Evolutionary conservation across 2,329 filamentous ascomycete genomes (phyloP), one percentile per base, ranked within the genome.

Genomic region (Colletotrichum limetticola): DNA sequence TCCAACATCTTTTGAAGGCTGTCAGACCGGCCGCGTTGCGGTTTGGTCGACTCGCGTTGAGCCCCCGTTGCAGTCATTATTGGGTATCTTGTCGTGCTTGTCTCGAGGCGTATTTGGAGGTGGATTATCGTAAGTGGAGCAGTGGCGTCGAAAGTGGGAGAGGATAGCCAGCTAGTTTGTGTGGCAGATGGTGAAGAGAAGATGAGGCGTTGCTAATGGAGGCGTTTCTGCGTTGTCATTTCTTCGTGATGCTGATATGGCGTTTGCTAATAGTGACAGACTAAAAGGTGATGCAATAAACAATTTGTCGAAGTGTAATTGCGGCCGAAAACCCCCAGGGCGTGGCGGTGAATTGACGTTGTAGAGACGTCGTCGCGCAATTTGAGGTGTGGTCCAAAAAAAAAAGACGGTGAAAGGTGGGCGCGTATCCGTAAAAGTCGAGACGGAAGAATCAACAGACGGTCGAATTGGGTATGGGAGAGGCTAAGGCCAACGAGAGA

Each of bases 1-100:
- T 91, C 88, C 61, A 91, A 83, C 89, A 91, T 91, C 72, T 83
- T 85, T 79, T 90, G 85, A 75, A 91, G 86, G 79, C 86, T 89
- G 61, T 71, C 67, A 70, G 71, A 70, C 56, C 67, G 70, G 22
- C 42, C 49, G 42, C 49, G 55, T 9, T 28, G 58, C 26, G 59
- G 64, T 32, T 66, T 46, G 16, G 42, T 57, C 57, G 64, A 53
- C 7, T 62, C 65, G 35, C 42, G 59, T 53, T 53, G 56, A 65
- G 56, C 42, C 30, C 64, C 57, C 19, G 60, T 64, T 12, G 67
- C 22, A 12, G 67, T 60, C 74, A 75, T 75, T 58, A 16, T 66
- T 30, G 49, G 49, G 14, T 53, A 58, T 30, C 46, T 42, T 32
- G 32, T 42, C n/a, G 32, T 35, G 32, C 32, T 35, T 35, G n/a